Evolutionary conservation across 2,329 filamentous ascomycete species (phyloP).

Genomic region (Paecilomyces formosus): DNA sequence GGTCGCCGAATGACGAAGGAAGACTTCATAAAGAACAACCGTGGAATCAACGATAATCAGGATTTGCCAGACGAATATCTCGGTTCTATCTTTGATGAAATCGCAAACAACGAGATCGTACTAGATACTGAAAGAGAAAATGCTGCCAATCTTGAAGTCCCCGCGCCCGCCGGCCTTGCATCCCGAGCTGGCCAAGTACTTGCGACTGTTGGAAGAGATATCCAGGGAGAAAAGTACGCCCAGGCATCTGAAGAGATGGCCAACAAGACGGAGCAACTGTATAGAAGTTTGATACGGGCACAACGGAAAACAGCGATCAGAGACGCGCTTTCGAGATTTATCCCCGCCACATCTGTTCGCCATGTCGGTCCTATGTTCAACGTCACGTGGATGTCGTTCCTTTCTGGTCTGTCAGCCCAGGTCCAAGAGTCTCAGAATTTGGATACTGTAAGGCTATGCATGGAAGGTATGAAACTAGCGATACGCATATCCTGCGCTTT

Average conservation of each 20-base stretch:
- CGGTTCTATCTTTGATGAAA: constrained; percentile 83
- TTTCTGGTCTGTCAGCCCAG: constrained; percentile 86
- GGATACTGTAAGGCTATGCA: constrained; percentile 83
- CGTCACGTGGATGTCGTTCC: constrained; percentile 98
- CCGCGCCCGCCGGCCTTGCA: constrained; percentile 61
- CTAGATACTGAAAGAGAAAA: constrained; percentile 85
- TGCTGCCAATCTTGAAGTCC: constrained; percentile 68
- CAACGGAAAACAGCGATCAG: constrained; percentile 74
- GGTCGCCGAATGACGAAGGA: constrained; percentile 83
- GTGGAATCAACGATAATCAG: constrained; percentile 93
- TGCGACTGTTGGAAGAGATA: constrained; percentile 82
- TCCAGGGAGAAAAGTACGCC: constrained; percentile 86
- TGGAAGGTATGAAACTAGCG: constrained; percentile 91
- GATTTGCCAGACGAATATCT: constrained; percentile 93
- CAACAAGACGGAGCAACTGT: constrained; percentile 72
- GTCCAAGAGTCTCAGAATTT: constrained; percentile 91
- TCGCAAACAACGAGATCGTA: constrained; percentile 84
- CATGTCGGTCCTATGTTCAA: constrained; percentile 99
- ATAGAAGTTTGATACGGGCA: constrained; percentile 85
- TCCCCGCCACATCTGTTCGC: constrained; percentile 85
- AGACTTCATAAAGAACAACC: constrained; percentile 98
- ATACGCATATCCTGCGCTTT: constrained; percentile 92
- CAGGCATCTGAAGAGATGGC: constrained; percentile 95
- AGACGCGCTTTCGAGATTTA: constrained; percentile 63
- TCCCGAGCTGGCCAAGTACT: constrained; percentile 82